Percentiles rank a stretch among this genome's conserved stretches.
These are phyloP conservation scores for Trametopsis cervina DNA, from an alignment of 768 basidiomycete genomes.

Conservation along the genomic window DNA sequence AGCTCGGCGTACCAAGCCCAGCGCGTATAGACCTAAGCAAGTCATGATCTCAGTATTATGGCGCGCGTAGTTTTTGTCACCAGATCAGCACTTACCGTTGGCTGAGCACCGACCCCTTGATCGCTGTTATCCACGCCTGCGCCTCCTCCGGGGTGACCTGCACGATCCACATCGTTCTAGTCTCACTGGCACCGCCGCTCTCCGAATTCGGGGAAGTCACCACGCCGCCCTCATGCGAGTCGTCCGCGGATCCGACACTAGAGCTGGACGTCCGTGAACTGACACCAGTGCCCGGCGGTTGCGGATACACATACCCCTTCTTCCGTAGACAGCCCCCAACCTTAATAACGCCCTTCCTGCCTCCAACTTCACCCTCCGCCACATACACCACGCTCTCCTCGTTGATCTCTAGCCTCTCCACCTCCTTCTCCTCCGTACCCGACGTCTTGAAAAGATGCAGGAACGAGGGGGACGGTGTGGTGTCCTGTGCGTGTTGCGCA, in stretches of 20 bases:
- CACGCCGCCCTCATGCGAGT: not conserved
- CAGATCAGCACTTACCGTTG: slow-evolving; percentile 58
- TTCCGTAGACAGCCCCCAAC: slow-evolving; percentile 48
- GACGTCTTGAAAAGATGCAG: slow-evolving; percentile 70
- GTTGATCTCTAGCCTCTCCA: slow-evolving; percentile 71
- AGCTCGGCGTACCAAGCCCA: slow-evolving; percentile 46
- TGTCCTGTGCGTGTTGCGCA: slow-evolving; percentile 24
- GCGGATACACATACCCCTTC: slow-evolving; percentile 20
- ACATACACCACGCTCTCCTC: slow-evolving; percentile 74
- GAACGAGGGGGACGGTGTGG: slow-evolving; percentile 40
- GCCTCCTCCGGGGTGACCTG: slow-evolving; percentile 56
- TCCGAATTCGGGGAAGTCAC: not conserved
- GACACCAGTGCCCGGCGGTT: slow-evolving; percentile 5
- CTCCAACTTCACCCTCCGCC: slow-evolving; percentile 42
- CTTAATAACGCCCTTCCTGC: slow-evolving; percentile 50
- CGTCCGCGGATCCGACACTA: slow-evolving; percentile 1
- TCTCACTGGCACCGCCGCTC: slow-evolving; percentile 22
- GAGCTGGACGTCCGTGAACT: slow-evolving; percentile 6
- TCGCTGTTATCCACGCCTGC: slow-evolving; percentile 69
- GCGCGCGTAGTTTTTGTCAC: too few species aligned
- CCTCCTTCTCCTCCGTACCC: slow-evolving; percentile 50
- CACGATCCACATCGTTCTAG: slow-evolving; percentile 60
- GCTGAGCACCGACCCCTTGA: slow-evolving; percentile 65
- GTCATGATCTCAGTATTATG: too few species aligned
- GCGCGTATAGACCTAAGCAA: slow-evolving; percentile 71